Evolutionary conservation across 768 basidiomycete species (phyloP), one percentile per base, ranked within the genome.

Genomic region (Mycena olivaceomarginata): DNA sequence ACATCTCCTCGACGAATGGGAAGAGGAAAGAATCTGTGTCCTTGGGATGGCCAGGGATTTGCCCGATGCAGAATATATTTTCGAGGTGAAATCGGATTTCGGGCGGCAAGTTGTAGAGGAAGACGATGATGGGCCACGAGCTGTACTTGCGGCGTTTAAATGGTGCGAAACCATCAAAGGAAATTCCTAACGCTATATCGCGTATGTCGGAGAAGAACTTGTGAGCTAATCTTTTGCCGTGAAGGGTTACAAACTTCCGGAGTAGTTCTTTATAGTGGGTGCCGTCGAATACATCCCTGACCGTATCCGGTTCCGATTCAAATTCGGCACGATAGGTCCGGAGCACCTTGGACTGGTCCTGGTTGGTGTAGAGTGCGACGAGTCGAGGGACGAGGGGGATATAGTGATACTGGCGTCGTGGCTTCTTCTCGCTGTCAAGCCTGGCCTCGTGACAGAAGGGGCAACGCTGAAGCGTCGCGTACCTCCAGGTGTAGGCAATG

Each of bases 141-240:
- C 83, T 84, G 10, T 79, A 72, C 2, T 74, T 80, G 0, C 81
- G 78, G 3, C 82, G 77, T 53, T 82, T 82, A 72, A 84, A 86
- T 12, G 84, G 82, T 0, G 78, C 68, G 66, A 87, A 88, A 1
- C 88, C 85, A 74, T 89, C 85, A 0, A 82, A 84, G 2, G 83
- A 84, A 0, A 88, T 70, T 0, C 82, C 83, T 0, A 89, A 77
- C 1, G 86, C 87, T 8, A 89, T 77, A 62, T 89, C 88, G 11
- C 78, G 81, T 0, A 25, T 37, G 59, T 85, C 82, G 0, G 77
- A 77, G 70, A 89, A 89, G 80, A 77, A 84, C 4, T 74, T 81
- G 73, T 85, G 81, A 0, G 9, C 13, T 1, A 79, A 67, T 22
- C 62, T 70, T 12, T 79, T 67, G 4, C 79, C 82, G 62, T 82